These are phyloP conservation scores for Rhododendron henanense DNA, from an alignment of 148 eudicot genomes.

Conservation along the genomic window DNA sequence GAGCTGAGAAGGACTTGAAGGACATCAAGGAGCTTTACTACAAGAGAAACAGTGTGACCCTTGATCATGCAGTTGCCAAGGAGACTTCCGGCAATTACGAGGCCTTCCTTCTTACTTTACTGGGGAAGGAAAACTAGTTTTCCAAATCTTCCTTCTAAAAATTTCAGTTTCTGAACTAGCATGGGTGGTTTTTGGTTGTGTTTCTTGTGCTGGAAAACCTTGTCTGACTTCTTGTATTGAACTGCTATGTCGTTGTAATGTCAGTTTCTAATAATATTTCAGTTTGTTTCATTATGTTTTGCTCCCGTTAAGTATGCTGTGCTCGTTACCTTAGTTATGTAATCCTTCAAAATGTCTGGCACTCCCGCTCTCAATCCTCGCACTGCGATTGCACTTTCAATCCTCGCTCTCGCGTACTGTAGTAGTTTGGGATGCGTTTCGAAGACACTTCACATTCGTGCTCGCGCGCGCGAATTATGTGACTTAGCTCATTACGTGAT, in stretches of 20 bases:
- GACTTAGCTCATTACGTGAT: neutral
- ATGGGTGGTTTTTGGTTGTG: neutral
- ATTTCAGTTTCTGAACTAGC: neutral
- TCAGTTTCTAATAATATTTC: neutral
- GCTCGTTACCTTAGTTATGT: too few relatives aligned
- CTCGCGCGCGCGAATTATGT: too few relatives aligned
- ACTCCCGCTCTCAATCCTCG: too few relatives aligned
- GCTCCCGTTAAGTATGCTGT: neutral
- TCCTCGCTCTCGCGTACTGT: too few relatives aligned
- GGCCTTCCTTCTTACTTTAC: slow-evolving; percentile 64
- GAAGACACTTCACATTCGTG: too few relatives aligned
- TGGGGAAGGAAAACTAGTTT: slow-evolving; percentile 47
- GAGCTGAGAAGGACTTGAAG: slow-evolving; percentile 25
- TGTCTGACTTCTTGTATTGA: neutral
- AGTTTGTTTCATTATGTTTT: neutral
- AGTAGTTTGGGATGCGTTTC: too few relatives aligned
- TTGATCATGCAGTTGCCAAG: slow-evolving; percentile 41
- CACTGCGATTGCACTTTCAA: too few relatives aligned
- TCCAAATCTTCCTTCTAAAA: neutral
- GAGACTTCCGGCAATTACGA: slow-evolving; percentile 73
- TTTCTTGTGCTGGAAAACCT: neutral
- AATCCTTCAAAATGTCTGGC: too few relatives aligned
- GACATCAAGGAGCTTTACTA: slow-evolving; percentile 20
- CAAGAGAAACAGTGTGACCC: slow-evolving; percentile 54
- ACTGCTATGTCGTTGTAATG: neutral